Evolutionary conservation across 163 green algal genomes (phyloP).

Genomic region (Coccomyxa subellipsoidea): DNA sequence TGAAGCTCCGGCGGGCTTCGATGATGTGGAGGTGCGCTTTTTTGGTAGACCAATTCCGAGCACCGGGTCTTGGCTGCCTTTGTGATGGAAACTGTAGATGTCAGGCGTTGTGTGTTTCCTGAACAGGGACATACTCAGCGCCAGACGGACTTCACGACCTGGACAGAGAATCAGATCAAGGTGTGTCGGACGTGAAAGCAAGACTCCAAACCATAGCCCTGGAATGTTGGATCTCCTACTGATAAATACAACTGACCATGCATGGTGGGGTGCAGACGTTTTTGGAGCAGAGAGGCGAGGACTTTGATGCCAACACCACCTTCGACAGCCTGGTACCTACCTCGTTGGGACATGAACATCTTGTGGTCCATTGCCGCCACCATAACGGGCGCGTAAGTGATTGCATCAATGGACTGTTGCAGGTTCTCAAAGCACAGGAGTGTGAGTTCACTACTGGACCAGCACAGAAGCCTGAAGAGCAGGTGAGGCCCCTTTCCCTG

Average conservation of each 20-base stretch:
- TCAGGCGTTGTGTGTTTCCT: neutral
- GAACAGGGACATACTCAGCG: neutral
- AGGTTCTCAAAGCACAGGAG: slow-evolving; percentile 56
- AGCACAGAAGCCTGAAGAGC: slow-evolving; percentile 11
- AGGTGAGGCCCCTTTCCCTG: neutral
- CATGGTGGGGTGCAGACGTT: slow-evolving; percentile 38
- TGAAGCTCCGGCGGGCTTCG: slow-evolving; percentile 18
- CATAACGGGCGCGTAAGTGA: too few relatives aligned
- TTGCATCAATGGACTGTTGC: too few relatives aligned
- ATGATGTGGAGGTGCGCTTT: slow-evolving; percentile 1
- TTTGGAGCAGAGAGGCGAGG: slow-evolving; percentile 72
- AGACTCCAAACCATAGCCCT: too few relatives aligned
- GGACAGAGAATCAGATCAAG: slow-evolving; percentile 62
- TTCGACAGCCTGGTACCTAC: slow-evolving; percentile 42
- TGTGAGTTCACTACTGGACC: slow-evolving; percentile 69
- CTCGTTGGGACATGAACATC: neutral
- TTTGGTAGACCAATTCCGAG: too few relatives aligned
- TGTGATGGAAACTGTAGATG: too few relatives aligned
- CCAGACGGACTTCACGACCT: slow-evolving; percentile 58
- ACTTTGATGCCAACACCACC: slow-evolving; percentile 45
- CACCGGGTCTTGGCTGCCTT: too few relatives aligned
- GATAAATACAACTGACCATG: neutral
- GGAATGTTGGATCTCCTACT: too few relatives aligned
- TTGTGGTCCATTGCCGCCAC: too few relatives aligned
- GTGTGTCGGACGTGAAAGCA: slow-evolving; percentile 1